Evolutionary conservation across 208 protist species (phyloP).

Genomic region (Borovskyia barvae): DNA sequence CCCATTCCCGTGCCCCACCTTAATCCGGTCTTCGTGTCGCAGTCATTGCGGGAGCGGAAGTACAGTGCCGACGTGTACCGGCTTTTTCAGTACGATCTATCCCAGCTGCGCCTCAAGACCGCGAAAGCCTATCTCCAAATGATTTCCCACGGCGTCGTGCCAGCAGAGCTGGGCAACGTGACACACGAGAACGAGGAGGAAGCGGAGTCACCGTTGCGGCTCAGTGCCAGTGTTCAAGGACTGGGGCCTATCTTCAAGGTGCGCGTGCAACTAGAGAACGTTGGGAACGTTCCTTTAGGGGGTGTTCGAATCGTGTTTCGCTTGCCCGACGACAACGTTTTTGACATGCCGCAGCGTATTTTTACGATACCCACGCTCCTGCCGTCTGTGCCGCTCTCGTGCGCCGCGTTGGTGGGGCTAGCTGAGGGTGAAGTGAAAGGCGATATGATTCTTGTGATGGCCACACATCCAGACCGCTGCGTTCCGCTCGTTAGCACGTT

Average conservation of each 20-base stretch:
- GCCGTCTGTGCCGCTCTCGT: constrained; percentile 56
- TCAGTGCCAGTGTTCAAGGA: constrained; percentile 84
- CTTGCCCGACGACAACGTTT: constrained; percentile 49
- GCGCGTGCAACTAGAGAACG: constrained; percentile 81
- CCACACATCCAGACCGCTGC: constrained; percentile 19
- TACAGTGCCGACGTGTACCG: constrained; percentile 89
- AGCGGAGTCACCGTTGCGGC: constrained; percentile 28
- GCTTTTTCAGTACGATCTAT: constrained; percentile 92
- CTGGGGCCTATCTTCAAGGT: constrained; percentile 92
- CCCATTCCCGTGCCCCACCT: constrained; percentile 90
- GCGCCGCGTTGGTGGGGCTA: constrained; percentile 62
- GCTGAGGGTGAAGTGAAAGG: constrained; percentile 53
- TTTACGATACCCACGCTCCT: constrained; percentile 63
- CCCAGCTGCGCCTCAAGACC: constrained; percentile 80
- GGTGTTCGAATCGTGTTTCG: constrained; percentile 63
- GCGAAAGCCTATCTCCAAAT: constrained; percentile 82
- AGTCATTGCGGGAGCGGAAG: constrained; percentile 89
- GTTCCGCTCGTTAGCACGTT: constrained; percentile 62
- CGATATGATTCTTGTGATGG: constrained; percentile 61
- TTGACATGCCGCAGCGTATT: constrained; percentile 49
- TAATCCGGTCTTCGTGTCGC: constrained; percentile 93
- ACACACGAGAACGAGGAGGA: constrained; percentile 22
- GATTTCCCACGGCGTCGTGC: constrained; percentile 9
- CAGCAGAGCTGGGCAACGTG: constrained; percentile 23
- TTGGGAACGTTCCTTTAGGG: constrained; percentile 39